These are phyloP conservation scores for Blastomyces gilchristii DNA, from an alignment of 2,329 filamentous ascomycete genomes.

Conservation along the genomic window DNA sequence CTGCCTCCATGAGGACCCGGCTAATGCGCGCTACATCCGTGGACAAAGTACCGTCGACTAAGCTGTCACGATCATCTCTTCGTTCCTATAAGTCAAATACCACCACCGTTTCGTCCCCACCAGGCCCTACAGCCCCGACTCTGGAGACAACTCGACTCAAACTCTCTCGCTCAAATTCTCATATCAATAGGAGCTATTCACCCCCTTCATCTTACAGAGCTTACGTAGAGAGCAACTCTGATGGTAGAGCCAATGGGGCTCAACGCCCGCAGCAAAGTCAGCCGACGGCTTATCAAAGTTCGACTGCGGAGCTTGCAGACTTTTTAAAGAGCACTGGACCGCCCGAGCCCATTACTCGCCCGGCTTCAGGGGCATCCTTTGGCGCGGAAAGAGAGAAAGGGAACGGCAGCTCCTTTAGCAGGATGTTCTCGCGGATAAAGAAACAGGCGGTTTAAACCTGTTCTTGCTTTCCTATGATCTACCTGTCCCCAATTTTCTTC, in stretches of 20 bases:
- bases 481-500: background rate
- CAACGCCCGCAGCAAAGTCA: constrained; percentile 18
- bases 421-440: constrained; percentile 22
- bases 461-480: background rate
- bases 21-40: constrained; percentile 25
- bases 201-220: constrained; percentile 29
- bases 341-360: constrained; percentile 34
- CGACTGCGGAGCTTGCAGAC: constrained; percentile 59
- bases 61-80: constrained; percentile 27
- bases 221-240: constrained; percentile 31
- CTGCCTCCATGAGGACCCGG: constrained; percentile 27
- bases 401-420: constrained; percentile 16
- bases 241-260: constrained; percentile 17
- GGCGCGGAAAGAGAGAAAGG: constrained; percentile 15
- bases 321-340: constrained; percentile 63
- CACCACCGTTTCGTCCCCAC: constrained; percentile 4
- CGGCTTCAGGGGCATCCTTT: constrained; percentile 10
- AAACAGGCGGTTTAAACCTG: constrained; percentile 16
- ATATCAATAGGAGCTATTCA: constrained; percentile 22
- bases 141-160: constrained; percentile 5
- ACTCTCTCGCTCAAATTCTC: constrained; percentile 20
- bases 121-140: background rate
- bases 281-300: constrained; percentile 24
- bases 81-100: constrained; percentile 18
- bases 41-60: constrained; percentile 22